A percentile compares a stretch with the other conserved stretches of the same genome.
These are phyloP conservation scores for Xylaria sp. DNA, from an alignment of 2,329 filamentous ascomycete genomes.

Conservation along the genomic window DNA sequence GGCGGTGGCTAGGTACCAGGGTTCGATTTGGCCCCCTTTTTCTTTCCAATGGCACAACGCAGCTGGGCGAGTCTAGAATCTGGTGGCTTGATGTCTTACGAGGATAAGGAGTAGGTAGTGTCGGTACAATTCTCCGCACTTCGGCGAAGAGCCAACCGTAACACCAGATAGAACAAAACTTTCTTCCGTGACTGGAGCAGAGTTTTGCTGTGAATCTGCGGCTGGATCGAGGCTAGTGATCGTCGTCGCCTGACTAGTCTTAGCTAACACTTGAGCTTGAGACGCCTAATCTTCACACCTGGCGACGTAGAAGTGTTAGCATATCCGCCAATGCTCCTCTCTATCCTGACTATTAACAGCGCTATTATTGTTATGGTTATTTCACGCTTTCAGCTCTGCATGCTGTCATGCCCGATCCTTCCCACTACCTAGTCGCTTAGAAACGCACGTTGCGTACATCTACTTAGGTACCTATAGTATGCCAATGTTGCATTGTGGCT, in stretches of 20 bases:
- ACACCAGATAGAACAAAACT: neutral
- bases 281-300: neutral
- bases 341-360: neutral
- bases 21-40: constrained; percentile 22
- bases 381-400: constrained; percentile 5
- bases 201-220: constrained; percentile 6
- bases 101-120: neutral
- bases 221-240: neutral
- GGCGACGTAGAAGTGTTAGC: neutral
- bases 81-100: constrained; percentile 21
- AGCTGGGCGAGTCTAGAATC: constrained; percentile 23
- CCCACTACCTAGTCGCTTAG: neutral
- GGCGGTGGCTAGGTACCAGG: constrained; percentile 30
- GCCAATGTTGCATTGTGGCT: constrained; percentile 21
- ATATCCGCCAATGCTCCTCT: neutral
- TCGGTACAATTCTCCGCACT: neutral
- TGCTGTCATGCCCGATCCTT: neutral
- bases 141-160: neutral
- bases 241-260: neutral
- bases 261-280: neutral
- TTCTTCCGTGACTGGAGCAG: neutral
- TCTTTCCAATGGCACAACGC: constrained; percentile 4
- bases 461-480: neutral
- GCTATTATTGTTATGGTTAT: neutral
- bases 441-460: neutral